These are phyloP conservation scores for Gentiana macrophylla DNA, from an alignment of 257 asterid species.

Conservation along the genomic window DNA sequence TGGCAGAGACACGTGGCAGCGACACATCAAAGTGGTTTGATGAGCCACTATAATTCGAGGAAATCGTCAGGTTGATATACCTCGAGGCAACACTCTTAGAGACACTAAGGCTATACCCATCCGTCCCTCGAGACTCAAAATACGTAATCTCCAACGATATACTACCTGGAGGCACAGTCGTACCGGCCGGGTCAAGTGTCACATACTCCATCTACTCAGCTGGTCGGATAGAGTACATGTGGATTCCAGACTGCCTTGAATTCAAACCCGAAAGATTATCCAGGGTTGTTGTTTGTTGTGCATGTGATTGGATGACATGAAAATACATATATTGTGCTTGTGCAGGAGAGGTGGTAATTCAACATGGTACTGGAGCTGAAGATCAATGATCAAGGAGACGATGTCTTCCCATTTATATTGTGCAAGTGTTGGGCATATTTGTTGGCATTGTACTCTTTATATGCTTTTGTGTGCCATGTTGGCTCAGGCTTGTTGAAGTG, in stretches of 20 bases:
- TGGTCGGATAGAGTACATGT: slow-evolving; percentile 47
- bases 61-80: slow-evolving; percentile 38
- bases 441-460: no score
- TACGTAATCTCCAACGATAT: slow-evolving; percentile 41
- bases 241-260: slow-evolving; percentile 53
- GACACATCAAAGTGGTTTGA: slow-evolving; percentile 33
- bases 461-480: no score
- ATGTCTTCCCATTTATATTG: no score
- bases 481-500: no score
- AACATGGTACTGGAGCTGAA: no score
- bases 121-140: slow-evolving; percentile 59
- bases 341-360: no score
- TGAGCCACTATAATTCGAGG: slow-evolving; percentile 47
- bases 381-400: no score
- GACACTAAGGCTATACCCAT: slow-evolving; percentile 52
- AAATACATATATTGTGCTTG: no score
- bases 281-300: no score
- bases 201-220: slow-evolving; percentile 54
- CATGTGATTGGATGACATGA: no score
- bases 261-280: slow-evolving; percentile 46
- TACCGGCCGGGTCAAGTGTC: slow-evolving; percentile 46
- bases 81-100: slow-evolving; percentile 57
- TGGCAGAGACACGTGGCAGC: slow-evolving; percentile 32
- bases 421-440: no score
- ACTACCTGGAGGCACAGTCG: slow-evolving; percentile 55